These are phyloP conservation scores for Lachancea nothofagi DNA, from an alignment of 805 yeast species.

Conservation along the genomic window DNA sequence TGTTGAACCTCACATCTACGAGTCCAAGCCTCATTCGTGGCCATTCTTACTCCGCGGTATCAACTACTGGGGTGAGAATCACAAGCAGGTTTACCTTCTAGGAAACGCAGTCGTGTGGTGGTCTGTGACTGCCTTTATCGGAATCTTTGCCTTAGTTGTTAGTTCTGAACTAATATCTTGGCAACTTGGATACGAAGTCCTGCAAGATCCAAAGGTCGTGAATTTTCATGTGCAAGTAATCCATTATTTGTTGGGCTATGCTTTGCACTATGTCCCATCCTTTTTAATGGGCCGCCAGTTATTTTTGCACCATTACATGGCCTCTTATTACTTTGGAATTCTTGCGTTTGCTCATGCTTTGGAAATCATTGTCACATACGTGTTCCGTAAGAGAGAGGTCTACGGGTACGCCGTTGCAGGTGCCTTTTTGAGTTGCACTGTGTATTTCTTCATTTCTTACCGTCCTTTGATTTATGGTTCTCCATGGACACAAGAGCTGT, in stretches of 20 bases:
- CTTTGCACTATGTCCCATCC: conserved; percentile 65
- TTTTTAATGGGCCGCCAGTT: conserved; percentile 88
- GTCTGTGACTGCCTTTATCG: conserved; percentile 51
- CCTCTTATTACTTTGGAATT: conserved; percentile 84
- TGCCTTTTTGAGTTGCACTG: conserved; percentile 44
- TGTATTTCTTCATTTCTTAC: conserved; percentile 52
- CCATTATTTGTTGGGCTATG: conserved; percentile 65
- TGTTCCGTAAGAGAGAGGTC: conserved; percentile 38
- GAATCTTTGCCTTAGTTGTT: conserved; percentile 44
- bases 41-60: conserved; percentile 73
- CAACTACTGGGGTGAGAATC: conserved; percentile 65
- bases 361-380: conserved; percentile 45
- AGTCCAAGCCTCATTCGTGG: conserved; percentile 70
- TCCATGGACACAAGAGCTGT: conserved; percentile 68
- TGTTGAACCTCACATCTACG: conserved; percentile 64
- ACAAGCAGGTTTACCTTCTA: conserved; percentile 59
- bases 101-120: conserved; percentile 85
- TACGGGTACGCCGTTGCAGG: conserved; percentile 43
- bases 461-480: conserved; percentile 74
- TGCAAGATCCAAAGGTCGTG: conserved; percentile 47
- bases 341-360: conserved; percentile 67
- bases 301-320: conserved; percentile 90
- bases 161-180: conserved; percentile 47
- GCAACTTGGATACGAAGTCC: conserved; percentile 55
- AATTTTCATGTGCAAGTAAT: conserved; percentile 61